Conservation (phyloP, 1,284 basidiomycete genomes). For the Ganoderma multipileum region DNA sequence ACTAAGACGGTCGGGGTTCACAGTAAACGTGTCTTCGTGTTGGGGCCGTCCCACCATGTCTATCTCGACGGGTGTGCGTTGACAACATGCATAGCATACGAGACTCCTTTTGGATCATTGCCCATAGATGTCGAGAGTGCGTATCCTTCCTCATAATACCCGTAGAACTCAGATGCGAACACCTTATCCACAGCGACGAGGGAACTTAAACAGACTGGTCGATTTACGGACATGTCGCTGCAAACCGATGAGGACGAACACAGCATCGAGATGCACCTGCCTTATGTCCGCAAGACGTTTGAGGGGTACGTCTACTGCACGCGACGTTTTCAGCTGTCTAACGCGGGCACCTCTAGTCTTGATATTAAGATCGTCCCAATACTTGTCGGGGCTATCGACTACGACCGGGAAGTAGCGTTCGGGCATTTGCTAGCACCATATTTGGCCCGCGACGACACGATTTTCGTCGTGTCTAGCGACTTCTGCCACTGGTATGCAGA, state of each 20-base stretch:
- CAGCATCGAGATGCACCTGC: constrained; percentile 97
- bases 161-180: not conserved
- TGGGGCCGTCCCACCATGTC: constrained; percentile 96
- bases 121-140: constrained; percentile 81
- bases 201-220: constrained; percentile 70
- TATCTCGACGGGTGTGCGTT: constrained; percentile 91
- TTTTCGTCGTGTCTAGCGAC: constrained; percentile 94
- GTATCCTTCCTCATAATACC: constrained; percentile 33
- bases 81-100: constrained; percentile 77
- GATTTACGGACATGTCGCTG: constrained; percentile 76
- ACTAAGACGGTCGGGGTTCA: not conserved
- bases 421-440: constrained; percentile 84
- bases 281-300: constrained; percentile 91
- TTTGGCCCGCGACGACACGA: constrained; percentile 76
- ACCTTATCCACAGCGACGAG: constrained; percentile 59
- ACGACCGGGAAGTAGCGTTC: constrained; percentile 63
- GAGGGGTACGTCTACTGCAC: constrained; percentile 62
- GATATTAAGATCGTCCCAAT: constrained; percentile 90
- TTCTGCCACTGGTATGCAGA: constrained; percentile 93
- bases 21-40: constrained; percentile 91
- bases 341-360: constrained; percentile 48
- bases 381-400: constrained; percentile 85
- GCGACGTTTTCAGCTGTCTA: not conserved
- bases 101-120: constrained; percentile 88
- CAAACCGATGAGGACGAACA: constrained; percentile 93